phyloP scores from a whole-genome alignment of 495 filamentous ascomycete genomes.

The Lepraria neglecta region DNA sequence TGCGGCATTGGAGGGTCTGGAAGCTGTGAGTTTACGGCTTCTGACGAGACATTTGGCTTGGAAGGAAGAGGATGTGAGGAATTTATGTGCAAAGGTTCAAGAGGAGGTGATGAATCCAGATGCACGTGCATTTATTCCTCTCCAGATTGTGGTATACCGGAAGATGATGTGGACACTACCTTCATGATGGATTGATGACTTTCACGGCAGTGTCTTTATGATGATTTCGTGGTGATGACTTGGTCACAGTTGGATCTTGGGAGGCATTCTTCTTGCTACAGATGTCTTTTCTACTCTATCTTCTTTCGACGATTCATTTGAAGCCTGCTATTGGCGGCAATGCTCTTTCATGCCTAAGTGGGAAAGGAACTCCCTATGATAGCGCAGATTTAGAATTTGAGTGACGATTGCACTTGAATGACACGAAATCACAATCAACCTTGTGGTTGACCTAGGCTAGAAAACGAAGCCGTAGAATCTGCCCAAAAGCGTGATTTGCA shows the following conservation, averaged over 20 bases:
- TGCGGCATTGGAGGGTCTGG: constrained; percentile 56
- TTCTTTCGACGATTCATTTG: no score
- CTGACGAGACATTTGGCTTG: constrained; percentile 55
- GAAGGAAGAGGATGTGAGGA: constrained; percentile 47
- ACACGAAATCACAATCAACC: no score
- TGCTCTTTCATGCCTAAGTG: no score
- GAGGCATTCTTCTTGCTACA: no score
- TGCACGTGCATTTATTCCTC: constrained; percentile 38
- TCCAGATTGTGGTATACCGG: constrained; percentile 51
- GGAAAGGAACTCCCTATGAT: no score
- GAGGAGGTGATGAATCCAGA: constrained; percentile 45
- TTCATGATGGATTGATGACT: constrained; percentile 9
- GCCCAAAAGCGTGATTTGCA: background rate
- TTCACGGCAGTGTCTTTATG: background rate
- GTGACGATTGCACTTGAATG: no score
- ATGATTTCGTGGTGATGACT: background rate
- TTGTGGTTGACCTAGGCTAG: no score
- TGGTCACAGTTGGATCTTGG: background rate
- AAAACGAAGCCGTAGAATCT: no score
- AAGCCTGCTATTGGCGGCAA: no score
- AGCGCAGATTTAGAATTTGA: no score
- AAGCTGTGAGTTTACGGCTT: constrained; percentile 53
- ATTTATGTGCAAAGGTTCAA: constrained; percentile 49
- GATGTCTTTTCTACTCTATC: no score
- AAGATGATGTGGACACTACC: constrained; percentile 32